A percentile compares a stretch with the other conserved stretches of the same genome.
phyloP scores from a whole-genome alignment of 129 eudicot species.

The Helianthus tuberosus region DNA sequence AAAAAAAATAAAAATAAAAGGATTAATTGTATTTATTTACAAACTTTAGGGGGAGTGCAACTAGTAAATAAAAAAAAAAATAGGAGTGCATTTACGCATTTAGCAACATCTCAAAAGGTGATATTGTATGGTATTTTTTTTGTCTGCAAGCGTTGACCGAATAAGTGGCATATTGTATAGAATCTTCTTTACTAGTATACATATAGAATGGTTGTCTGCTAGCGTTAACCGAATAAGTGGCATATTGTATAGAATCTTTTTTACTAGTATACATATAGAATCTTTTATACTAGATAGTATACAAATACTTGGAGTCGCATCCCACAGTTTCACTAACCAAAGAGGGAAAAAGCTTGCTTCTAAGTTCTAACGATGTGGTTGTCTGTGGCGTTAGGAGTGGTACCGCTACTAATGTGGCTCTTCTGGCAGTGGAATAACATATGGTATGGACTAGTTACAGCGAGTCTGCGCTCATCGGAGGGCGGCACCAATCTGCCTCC shows the following conservation, averaged over 20 bases:
- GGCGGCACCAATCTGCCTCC: conserved; percentile 51
- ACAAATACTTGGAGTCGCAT: conserved; percentile 13
- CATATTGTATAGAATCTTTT: too few relatives aligned
- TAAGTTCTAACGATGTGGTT: conserved; percentile 28
- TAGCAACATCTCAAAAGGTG: too few relatives aligned
- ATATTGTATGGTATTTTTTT: too few relatives aligned
- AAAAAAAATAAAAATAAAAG: too few relatives aligned
- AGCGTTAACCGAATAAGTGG: conserved; percentile 12
- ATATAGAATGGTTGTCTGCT: conserved; percentile 24
- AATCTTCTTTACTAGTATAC: too few relatives aligned
- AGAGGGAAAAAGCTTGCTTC: neutral
- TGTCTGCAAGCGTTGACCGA: too few relatives aligned
- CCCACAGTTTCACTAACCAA: conserved; percentile 9
- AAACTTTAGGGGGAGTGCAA: too few relatives aligned
- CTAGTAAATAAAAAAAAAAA: too few relatives aligned
- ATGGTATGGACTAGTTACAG: conserved; percentile 29
- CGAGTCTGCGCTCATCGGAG: conserved; percentile 16
- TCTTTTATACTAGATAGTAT: conserved; percentile 9
- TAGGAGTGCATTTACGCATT: too few relatives aligned
- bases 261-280: too few relatives aligned
- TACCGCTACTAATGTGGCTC: conserved; percentile 39
- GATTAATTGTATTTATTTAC: too few relatives aligned
- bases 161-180: too few relatives aligned
- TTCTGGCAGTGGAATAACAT: conserved; percentile 66
- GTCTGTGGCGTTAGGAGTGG: conserved; percentile 30